These are phyloP conservation scores for Schizophyllum amplum DNA, from an alignment of 1,284 basidiomycete species.

Conservation along the genomic window DNA sequence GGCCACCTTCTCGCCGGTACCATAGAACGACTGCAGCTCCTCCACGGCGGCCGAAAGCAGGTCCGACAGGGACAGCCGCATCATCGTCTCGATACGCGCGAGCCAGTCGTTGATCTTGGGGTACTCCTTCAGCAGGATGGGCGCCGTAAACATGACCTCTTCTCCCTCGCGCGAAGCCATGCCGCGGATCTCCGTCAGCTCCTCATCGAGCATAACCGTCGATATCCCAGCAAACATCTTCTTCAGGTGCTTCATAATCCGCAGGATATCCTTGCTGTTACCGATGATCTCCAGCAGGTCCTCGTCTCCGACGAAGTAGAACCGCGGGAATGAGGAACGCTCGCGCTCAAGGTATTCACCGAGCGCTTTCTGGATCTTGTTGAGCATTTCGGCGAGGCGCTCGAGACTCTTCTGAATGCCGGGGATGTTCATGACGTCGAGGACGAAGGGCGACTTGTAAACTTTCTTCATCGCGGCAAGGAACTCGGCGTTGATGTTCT, in stretches of 20 bases:
- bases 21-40: constrained; percentile 79
- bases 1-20: constrained; percentile 44
- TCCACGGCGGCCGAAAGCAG: constrained; percentile 73
- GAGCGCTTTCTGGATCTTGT: constrained; percentile 98
- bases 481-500: constrained; percentile 99
- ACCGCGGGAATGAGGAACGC: constrained; percentile 95
- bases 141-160: constrained; percentile 76
- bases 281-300: constrained; percentile 98
- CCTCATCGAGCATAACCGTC: constrained; percentile 84
- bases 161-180: constrained; percentile 96
- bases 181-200: constrained; percentile 78
- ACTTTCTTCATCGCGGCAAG: constrained; percentile 99
- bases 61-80: constrained; percentile 87
- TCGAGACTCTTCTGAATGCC: constrained; percentile 97
- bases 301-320: constrained; percentile 99
- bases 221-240: constrained; percentile 99
- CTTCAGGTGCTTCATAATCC: constrained; percentile 98
- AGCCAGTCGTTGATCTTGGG: constrained; percentile 99
- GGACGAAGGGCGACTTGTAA: constrained; percentile 95
- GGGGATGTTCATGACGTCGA: constrained; percentile 97
- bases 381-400: constrained; percentile 89
- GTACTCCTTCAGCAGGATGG: constrained; percentile 85
- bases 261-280: constrained; percentile 96
- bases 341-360: constrained; percentile 99
- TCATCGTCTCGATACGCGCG: constrained; percentile 85